Percentiles rank a stretch among this genome's conserved stretches.
phyloP scores from a whole-genome alignment of 768 basidiomycete species.

The Pholiota conissans region DNA sequence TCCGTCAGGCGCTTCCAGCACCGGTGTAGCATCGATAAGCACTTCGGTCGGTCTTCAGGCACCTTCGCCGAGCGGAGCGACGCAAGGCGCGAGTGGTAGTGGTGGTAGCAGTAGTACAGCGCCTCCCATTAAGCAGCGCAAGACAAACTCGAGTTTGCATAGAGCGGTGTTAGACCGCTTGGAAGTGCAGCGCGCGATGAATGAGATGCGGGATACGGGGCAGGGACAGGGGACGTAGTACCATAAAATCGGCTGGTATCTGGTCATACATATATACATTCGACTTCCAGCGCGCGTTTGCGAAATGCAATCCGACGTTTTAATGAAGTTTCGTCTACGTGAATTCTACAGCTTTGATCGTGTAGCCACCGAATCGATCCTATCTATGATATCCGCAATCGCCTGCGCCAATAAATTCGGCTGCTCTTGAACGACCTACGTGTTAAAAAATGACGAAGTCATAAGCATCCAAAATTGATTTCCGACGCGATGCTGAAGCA shows the following conservation, averaged over 20 bases:
- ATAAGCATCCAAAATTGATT: neutral
- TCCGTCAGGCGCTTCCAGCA: neutral
- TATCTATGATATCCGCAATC: conserved; percentile 33
- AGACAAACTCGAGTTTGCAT: conserved; percentile 42
- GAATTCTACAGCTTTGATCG: neutral
- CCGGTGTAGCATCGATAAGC: no score
- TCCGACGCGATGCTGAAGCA: no score
- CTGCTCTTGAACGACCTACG: conserved; percentile 45
- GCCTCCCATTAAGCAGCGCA: conserved; percentile 27
- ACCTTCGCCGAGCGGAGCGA: no score
- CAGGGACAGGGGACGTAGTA: neutral
- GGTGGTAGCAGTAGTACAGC: no score
- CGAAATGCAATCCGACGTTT: neutral
- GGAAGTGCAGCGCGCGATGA: conserved; percentile 73
- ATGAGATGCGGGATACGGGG: conserved; percentile 35
- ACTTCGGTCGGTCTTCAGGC: no score
- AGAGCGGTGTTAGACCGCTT: conserved; percentile 73
- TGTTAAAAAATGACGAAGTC: neutral
- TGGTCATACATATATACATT: no score
- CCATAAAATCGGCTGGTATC: no score
- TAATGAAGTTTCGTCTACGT: no score
- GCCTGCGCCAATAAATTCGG: conserved; percentile 38
- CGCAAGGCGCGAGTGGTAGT: no score
- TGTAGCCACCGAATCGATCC: neutral
- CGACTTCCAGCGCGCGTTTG: neutral